Evolutionary conservation across 306 rosid genomes (phyloP).

Genomic region (Ammopiptanthus mongolicus): DNA sequence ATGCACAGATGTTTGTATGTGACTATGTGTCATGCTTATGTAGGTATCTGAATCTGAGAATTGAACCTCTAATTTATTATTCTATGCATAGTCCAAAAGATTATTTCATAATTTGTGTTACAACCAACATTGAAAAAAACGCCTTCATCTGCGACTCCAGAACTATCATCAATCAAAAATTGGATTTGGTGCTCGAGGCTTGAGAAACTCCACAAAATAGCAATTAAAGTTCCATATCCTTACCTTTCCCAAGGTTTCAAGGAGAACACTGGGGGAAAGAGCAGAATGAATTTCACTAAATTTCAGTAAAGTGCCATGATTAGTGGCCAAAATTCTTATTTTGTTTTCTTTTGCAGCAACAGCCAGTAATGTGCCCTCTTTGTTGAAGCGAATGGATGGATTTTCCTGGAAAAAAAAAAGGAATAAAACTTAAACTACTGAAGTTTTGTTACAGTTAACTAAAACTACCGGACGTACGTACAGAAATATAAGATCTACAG

Average conservation of each 20-base stretch:
- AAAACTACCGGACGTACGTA: not conserved
- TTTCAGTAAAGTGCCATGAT: not conserved
- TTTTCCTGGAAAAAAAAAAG: constrained; percentile 26
- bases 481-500: not conserved
- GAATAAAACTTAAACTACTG: not conserved
- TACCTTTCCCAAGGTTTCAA: constrained; percentile 15
- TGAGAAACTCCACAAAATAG: not conserved
- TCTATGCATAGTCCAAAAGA: not conserved
- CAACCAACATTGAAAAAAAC: not conserved
- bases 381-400: constrained; percentile 47
- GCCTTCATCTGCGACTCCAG: not conserved
- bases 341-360: constrained; percentile 39
- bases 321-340: constrained; percentile 37
- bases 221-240: not conserved
- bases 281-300: not conserved
- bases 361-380: constrained; percentile 43
- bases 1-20: not conserved
- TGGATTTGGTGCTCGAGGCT: not conserved
- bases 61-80: not conserved
- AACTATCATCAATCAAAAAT: not conserved
- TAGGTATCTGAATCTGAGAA: not conserved
- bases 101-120: not conserved
- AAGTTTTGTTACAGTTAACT: not conserved
- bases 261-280: not conserved
- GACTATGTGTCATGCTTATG: not conserved